Conservation (phyloP, 345 rosid species). For the Arabis alpina region DNA sequence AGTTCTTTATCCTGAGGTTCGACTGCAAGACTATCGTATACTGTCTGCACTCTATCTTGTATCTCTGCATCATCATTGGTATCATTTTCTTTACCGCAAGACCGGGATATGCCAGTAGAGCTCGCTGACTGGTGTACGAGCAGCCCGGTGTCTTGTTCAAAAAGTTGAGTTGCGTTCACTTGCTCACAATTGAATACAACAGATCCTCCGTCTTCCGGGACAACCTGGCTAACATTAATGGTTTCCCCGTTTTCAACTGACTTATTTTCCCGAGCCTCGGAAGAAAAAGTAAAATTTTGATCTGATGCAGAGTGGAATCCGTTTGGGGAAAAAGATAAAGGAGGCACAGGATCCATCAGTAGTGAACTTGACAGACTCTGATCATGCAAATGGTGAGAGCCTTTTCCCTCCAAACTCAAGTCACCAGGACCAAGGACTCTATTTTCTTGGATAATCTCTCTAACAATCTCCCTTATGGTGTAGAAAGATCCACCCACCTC, state of each 20-base stretch:
- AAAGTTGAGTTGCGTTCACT: slow-evolving; percentile 23
- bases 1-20: slow-evolving; percentile 22
- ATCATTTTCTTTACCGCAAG: slow-evolving; percentile 22
- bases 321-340: slow-evolving; percentile 43
- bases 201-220: slow-evolving; percentile 35
- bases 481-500: slow-evolving; percentile 98
- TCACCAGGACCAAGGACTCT: slow-evolving; percentile 89
- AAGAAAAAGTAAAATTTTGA: slow-evolving; percentile 38
- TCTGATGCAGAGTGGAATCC: slow-evolving; percentile 45
- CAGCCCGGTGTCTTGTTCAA: slow-evolving; percentile 29
- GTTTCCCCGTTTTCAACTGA: slow-evolving; percentile 37
- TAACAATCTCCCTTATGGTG: slow-evolving; percentile 88
- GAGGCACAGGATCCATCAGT: slow-evolving; percentile 53
- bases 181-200: slow-evolving; percentile 32
- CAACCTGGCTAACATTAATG: slow-evolving; percentile 44
- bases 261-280: slow-evolving; percentile 36
- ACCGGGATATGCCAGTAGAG: slow-evolving; percentile 23
- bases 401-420: slow-evolving; percentile 46
- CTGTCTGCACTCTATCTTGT: not conserved
- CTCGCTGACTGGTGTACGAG: not conserved
- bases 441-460: slow-evolving; percentile 97
- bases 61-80: slow-evolving; percentile 13
- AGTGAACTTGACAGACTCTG: slow-evolving; percentile 63
- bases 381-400: slow-evolving; percentile 47
- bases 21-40: slow-evolving; percentile 11